Evolutionary conservation across 2,329 filamentous ascomycete genomes (phyloP).

Genomic region (Pestalotiopsis sp.): DNA sequence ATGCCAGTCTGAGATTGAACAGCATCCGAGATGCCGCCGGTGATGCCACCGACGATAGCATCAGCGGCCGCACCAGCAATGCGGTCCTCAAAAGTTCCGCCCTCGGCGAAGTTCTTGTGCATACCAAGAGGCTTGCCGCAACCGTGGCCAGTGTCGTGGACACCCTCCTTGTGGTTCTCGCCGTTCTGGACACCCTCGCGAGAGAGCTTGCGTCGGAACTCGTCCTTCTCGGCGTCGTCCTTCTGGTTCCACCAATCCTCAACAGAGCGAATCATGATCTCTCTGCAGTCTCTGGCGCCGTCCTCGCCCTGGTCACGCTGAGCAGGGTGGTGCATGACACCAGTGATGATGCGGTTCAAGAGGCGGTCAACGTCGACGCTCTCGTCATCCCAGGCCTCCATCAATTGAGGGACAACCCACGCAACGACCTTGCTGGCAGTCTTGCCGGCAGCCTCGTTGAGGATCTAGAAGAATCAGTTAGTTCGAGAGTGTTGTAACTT

Average conservation of each 20-base stretch:
- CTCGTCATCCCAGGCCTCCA: slow-evolving; percentile 85
- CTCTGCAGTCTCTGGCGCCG: slow-evolving; percentile 71
- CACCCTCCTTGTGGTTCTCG: slow-evolving; percentile 84
- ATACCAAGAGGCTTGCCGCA: slow-evolving; percentile 78
- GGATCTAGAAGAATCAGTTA: slow-evolving; percentile 44
- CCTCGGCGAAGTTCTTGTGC: slow-evolving; percentile 62
- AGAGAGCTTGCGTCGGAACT: slow-evolving; percentile 74
- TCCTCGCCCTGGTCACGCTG: slow-evolving; percentile 71
- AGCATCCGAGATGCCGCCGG: slow-evolving; percentile 50
- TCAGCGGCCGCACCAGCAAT: slow-evolving; percentile 58
- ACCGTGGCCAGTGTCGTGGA: slow-evolving; percentile 82
- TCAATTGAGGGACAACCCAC: slow-evolving; percentile 89
- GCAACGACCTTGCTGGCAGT: slow-evolving; percentile 76
- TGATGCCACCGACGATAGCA: slow-evolving; percentile 59
- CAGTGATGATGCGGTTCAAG: slow-evolving; percentile 75
- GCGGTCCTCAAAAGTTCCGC: slow-evolving; percentile 54
- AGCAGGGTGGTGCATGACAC: slow-evolving; percentile 87
- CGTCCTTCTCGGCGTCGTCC: slow-evolving; percentile 61
- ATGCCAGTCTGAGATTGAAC: slow-evolving; percentile 47
- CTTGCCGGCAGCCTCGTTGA: slow-evolving; percentile 87
- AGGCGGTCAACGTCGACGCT: slow-evolving; percentile 67
- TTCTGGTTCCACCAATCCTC: slow-evolving; percentile 81
- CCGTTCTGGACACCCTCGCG: slow-evolving; percentile 76
- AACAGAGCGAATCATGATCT: slow-evolving; percentile 77
- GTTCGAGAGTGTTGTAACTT: background rate